Percentiles rank a stretch among this genome's conserved stretches.
These are phyloP conservation scores for Gnomoniopsis smithogilvyi DNA, from an alignment of 2,329 filamentous ascomycete genomes.

Conservation along the genomic window DNA sequence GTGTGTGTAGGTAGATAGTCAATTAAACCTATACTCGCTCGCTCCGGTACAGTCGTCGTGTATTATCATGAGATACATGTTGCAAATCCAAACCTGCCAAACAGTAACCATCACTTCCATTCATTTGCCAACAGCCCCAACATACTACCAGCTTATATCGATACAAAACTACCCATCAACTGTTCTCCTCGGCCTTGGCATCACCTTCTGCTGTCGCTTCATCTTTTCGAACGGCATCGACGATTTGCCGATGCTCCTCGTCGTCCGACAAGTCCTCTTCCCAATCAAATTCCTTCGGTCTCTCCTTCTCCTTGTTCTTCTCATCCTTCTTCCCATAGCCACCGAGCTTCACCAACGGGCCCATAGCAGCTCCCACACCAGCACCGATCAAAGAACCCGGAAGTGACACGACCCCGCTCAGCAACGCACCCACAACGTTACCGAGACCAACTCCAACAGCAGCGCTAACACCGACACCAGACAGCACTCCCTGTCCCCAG, in stretches of 20 bases:
- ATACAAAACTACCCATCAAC: too few relatives aligned
- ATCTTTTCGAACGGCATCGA: neutral
- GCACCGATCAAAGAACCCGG: slow-evolving; percentile 9
- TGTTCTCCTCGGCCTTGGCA: too few relatives aligned
- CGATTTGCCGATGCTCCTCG: neutral
- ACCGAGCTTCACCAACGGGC: neutral
- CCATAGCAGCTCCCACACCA: slow-evolving; percentile 1
- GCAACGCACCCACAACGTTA: slow-evolving; percentile 9
- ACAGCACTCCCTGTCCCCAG: slow-evolving; percentile 6
- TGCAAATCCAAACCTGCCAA: too few relatives aligned
- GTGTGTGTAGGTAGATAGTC: too few relatives aligned
- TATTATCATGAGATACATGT: too few relatives aligned
- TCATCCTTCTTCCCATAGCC: neutral
- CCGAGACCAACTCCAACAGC: slow-evolving; percentile 10
- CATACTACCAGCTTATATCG: too few relatives aligned
- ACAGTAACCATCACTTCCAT: too few relatives aligned
- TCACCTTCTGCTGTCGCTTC: neutral
- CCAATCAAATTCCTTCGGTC: neutral
- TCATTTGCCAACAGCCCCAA: too few relatives aligned
- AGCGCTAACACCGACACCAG: slow-evolving; percentile 5
- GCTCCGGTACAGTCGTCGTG: too few relatives aligned
- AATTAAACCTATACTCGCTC: too few relatives aligned
- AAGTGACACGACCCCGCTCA: slow-evolving; percentile 11
- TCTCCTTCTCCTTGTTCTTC: neutral
- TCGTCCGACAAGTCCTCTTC: neutral